Evolutionary conservation across 352 stramenopile species (phyloP), one percentile per base, ranked within the genome.

Genomic region (Phytophthora fragariae): DNA sequence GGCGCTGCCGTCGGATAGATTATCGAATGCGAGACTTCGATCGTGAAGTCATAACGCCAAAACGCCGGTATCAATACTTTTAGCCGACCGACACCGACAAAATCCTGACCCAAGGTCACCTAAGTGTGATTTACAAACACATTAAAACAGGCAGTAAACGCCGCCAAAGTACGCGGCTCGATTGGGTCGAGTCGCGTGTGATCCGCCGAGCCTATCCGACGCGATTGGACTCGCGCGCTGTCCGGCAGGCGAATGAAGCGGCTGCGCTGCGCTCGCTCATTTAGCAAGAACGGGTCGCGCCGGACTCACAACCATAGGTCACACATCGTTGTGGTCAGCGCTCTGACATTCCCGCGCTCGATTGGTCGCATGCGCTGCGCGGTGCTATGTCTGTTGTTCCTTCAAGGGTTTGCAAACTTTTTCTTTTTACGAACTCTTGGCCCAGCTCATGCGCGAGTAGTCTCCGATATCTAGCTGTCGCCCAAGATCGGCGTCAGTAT

Each of bases 371-470:
- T 6, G 37, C 12, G 31, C 35, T 12, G 35, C 10, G 9, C 35
- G 35, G 35, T 14, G 35, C 35, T 41, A 41, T 41, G 33, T 35
- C 39, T 29, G 59, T 47, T 54, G 37, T 39, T 67, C n/a, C n/a
- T 46, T 57, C 35, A 21, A 4, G 46, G 44, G 24, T 61, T 61
- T 33, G 33, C 56, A n/a, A 61, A 6, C 24, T 69, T 62, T 62
- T 52, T 59, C 64, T 47, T 71, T 71, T 71, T 58, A 53, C 44
- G 55, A 71, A 71, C 56, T 59, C 57, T 63, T 35, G 15, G 3
- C 17, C 19, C 17, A 44, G 12, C 62, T 41, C 35, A 41, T 41
- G 35, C 35, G 35, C 35, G 9, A 41, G 35, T 41, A 41, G 35
- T 41, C 3, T 15, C 35, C 35, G 35, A 41, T 41, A 41, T 41